These are phyloP conservation scores for Antarctomyces pellizariae DNA, from an alignment of 495 filamentous ascomycete species.

Conservation along the genomic window DNA sequence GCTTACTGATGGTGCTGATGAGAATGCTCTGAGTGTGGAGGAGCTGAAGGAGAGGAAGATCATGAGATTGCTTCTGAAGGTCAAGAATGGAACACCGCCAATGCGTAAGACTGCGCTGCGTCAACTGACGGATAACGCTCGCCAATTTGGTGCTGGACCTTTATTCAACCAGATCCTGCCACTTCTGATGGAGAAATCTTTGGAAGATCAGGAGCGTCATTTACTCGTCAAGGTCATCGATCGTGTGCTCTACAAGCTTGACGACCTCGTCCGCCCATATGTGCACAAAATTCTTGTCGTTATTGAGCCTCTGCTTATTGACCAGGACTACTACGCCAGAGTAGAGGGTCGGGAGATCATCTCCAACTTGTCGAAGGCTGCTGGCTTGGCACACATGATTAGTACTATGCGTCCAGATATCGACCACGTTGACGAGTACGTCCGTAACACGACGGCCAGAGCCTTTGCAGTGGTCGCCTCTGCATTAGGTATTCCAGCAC, in stretches of 20 bases:
- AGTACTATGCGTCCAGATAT: slow-evolving; percentile 98
- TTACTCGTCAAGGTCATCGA: slow-evolving; percentile 98
- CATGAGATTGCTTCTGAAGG: slow-evolving; percentile 87
- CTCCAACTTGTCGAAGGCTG: slow-evolving; percentile 88
- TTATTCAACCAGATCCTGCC: slow-evolving; percentile 97
- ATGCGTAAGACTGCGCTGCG: slow-evolving; percentile 99
- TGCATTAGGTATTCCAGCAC: slow-evolving; percentile 82
- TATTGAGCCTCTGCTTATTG: slow-evolving; percentile 94
- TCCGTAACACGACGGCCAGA: slow-evolving; percentile 94
- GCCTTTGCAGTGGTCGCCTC: slow-evolving; percentile 96
- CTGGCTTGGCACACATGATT: slow-evolving; percentile 96
- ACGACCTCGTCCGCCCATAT: slow-evolving; percentile 87
- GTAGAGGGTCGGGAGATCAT: slow-evolving; percentile 98
- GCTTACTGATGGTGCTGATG: slow-evolving; percentile 83
- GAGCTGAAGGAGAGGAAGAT: slow-evolving; percentile 97
- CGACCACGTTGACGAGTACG: slow-evolving; percentile 95
- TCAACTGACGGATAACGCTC: slow-evolving; percentile 92
- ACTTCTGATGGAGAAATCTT: slow-evolving; percentile 90
- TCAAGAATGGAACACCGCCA: slow-evolving; percentile 97
- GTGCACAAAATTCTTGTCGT: slow-evolving; percentile 98
- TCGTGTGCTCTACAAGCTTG: slow-evolving; percentile 92
- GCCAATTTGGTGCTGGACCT: slow-evolving; percentile 84
- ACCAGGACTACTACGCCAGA: slow-evolving; percentile 97
- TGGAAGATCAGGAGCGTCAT: slow-evolving; percentile 98
- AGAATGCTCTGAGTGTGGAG: slow-evolving; percentile 76